Base-by-base conservation (phyloP, 2,329 filamentous ascomycete genomes). In the Alternaria postmessia region DNA sequence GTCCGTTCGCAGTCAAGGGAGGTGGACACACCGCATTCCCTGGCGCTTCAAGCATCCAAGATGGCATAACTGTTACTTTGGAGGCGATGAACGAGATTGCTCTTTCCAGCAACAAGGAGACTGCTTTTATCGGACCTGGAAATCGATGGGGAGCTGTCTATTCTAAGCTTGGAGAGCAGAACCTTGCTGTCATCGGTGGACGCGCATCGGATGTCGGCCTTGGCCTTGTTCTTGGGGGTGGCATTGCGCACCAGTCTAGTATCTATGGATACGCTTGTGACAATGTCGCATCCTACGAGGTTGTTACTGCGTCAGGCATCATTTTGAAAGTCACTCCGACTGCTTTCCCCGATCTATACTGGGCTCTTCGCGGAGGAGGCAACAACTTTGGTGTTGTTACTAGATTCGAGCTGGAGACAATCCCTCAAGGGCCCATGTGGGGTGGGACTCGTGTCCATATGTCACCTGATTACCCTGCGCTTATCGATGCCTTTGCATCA, bases 31-130 rank as follows among this genome's bases (percentile, higher is more conserved):
- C 74, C 11, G 64, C 71, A 7, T 75, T 74, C 65, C 69, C 72
- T 0, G 78, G 78, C 14, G 71, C 76, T 5, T 78, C 77, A 41
- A 80, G 78, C 57, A 78, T 80, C 32, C 67, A 75, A 1, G 65
- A 67, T 43, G 81, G 81, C 4, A 74, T 83, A 6, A 79, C 78
- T 1, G 72, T 83, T 53, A 79, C 81, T 53, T 68, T 83, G 36
- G 69, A 67, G 18, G 43, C 57, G 12, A 57, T 78, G 51, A 70
- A 71, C 43, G 36, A 56, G 1, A 63, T 77, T 28, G 49, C 54
- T 2, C 58, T 75, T 11, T 63, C 53, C 4, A 49, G 47, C 24
- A 66, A 73, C 51, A 60, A 67, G 26, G 64, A 47, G 9, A 64
- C 65, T 14, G 71, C 65, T 8, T 61, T 46, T 7, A 54, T 78